Base-by-base conservation (phyloP, 106 monocot species). In the Cymbidium sinense region DNA sequence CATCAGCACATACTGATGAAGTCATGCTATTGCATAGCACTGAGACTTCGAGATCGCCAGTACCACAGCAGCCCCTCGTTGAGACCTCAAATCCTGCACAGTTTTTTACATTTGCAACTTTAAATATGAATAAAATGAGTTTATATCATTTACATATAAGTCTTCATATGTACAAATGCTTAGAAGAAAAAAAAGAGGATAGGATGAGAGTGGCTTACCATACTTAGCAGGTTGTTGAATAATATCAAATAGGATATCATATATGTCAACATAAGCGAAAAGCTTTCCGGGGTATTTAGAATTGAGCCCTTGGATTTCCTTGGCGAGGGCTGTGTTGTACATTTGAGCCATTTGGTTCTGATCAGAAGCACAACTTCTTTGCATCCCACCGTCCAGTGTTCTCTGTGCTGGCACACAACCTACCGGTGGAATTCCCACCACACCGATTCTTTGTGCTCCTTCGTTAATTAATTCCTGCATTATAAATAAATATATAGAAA, bases 341-440 rank as follows among this genome's bases (percentile, higher is more conserved):
- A 86, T 30, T n/a, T 0, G 10, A n/a, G 90, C 87, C 3, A 83
- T 44, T 19, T 80, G 13, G 28, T 87, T 90, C 0, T 75, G 81
- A 2, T 10, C 13, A 6, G 51, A 8, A n/a, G 58, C 71, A 43
- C 90, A 90, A 2, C 30, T 43, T 58, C 87, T 78, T 0, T 50
- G 5, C 9, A 83, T 28, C 2, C 85, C 87, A n/a, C 87, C 87
- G 19, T 28, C 72, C 5, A 84, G 43, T 0, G 86, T 84, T 47
- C 84, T 77, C 41, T 89, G 86, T 7, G 86, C 79, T 31, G 89
- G 89, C 12, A 89, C 72, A 43, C 89, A 89, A 8, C 89, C 89
- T 25, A 89, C 61, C 23, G 89, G 89, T 3, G 89, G 86, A 58
- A 89, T 69, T 3, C 84, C 79, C 39, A 86, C 75, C 28, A 89